A percentile compares a stretch with the other conserved stretches of the same genome.
phyloP scores from a whole-genome alignment of 768 basidiomycete genomes.

The Pholiota conissans region DNA sequence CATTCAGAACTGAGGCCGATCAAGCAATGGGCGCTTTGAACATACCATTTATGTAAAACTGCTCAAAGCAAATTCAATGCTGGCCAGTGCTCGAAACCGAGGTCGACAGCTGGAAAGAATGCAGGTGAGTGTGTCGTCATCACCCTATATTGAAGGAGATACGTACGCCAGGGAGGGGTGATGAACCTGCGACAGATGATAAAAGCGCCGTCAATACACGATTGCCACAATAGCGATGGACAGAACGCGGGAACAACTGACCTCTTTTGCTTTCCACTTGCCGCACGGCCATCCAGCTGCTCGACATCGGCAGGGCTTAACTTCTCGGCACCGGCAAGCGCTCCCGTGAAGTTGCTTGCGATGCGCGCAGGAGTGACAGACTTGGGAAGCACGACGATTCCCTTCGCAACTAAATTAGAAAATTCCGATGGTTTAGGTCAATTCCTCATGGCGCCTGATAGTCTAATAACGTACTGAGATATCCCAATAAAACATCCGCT shows the following conservation, averaged over 20 bases:
- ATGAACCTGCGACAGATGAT: slow-evolving; percentile 41
- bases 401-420: slow-evolving; percentile 53
- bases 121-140: slow-evolving; percentile 7
- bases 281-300: slow-evolving; percentile 56
- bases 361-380: slow-evolving; percentile 75
- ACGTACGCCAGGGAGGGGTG: slow-evolving; percentile 71
- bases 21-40: not conserved
- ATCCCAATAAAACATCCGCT: slow-evolving; percentile 62
- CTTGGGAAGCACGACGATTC: slow-evolving; percentile 69
- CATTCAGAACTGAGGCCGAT: not conserved
- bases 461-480: slow-evolving; percentile 45
- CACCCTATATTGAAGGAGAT: slow-evolving; percentile 6
- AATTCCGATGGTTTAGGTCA: slow-evolving; percentile 1
- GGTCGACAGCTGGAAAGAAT: slow-evolving; percentile 49
- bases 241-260: slow-evolving; percentile 23
- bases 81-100: slow-evolving; percentile 73
- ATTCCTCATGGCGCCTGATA: not conserved
- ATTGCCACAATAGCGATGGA: slow-evolving; percentile 8
- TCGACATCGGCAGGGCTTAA: slow-evolving; percentile 53
- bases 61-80: slow-evolving; percentile 13
- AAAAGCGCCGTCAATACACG: slow-evolving; percentile 8
- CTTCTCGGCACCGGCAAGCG: slow-evolving; percentile 44
- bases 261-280: slow-evolving; percentile 66
- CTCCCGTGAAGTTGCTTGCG: slow-evolving; percentile 53
- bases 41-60: not conserved